Base-by-base conservation (phyloP, 192 early-diverging fungal genomes). In the Coemansia sp. region DNA sequence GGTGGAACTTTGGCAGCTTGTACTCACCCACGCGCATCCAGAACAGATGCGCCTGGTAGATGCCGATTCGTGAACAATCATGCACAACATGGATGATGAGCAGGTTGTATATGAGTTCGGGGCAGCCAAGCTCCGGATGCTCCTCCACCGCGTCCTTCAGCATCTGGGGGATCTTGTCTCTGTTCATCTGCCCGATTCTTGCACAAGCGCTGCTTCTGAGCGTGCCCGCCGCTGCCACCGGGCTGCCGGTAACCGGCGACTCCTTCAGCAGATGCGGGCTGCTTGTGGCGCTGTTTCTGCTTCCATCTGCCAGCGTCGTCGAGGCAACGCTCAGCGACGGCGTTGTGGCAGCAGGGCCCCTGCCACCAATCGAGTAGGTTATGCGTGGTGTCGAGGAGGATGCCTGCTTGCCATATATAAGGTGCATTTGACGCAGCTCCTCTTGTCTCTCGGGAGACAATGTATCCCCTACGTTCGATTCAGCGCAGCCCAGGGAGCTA, bases 31-130 rank as follows among this genome's bases (percentile, higher is more conserved):
- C 72, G 4, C 78, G 78, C 78, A 81, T 64, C 78, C 78, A 81
- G 56, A 74, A 74, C 42, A 81, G 27, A 55, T 70, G 78, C 36
- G 78, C 68, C 10, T 54, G 59, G 65, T 81, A 74, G 40, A 81
- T 81, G 50, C 72, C 65, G n/a, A 74, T 60, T 55, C 78, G 78
- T 48, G 72, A 71, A 59, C 67, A 81, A 65, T 81, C 78, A 55
- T 74, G 78, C 14, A 81, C 78, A 20, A 71, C 78, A 47, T 71
- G 65, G 13, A 64, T 81, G 54, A 81, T 81, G 41, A 81, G 62
- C 62, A 81, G 68, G 33, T 81, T 81, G 68, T 81, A 81, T 13
- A 81, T 55, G 30, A 81, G 78, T 65, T 81, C 78, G 6, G 72
- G 56, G 55, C 72, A 58, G 6, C 78, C 78, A 58, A 81, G 61